Conservation (phyloP, 75 land plant genomes). For the Cupressus sempervirens region DNA sequence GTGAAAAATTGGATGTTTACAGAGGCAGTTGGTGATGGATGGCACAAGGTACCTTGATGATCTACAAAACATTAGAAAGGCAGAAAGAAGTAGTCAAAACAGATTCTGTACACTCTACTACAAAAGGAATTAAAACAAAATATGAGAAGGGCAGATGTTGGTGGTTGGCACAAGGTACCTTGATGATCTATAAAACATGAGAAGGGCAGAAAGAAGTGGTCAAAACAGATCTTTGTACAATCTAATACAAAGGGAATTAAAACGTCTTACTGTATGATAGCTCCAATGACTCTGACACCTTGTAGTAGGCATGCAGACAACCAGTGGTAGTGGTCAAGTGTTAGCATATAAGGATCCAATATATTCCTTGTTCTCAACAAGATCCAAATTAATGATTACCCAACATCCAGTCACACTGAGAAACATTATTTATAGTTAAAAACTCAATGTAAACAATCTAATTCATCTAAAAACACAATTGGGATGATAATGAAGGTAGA, state of each 20-base stretch:
- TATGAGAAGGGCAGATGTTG: too few species aligned
- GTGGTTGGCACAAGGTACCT: too few species aligned
- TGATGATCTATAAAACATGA: too few species aligned
- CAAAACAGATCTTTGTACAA: too few species aligned
- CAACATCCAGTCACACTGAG: not conserved
- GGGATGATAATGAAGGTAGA: not conserved
- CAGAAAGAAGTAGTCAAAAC: too few species aligned
- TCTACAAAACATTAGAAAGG: too few species aligned
- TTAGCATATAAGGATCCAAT: too few species aligned
- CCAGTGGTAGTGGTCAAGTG: not conserved
- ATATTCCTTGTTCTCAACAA: too few species aligned
- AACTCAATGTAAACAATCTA: not conserved
- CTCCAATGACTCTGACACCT: not conserved
- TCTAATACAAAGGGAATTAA: too few species aligned
- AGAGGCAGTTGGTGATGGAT: not conserved
- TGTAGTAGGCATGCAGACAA: not conserved
- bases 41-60: not conserved
- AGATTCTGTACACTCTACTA: too few species aligned
- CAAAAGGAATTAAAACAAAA: too few species aligned
- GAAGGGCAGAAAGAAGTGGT: too few species aligned
- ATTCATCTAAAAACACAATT: not conserved
- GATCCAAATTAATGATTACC: not conserved
- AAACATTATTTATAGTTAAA: not conserved
- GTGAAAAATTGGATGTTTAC: not conserved
- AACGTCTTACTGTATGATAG: not conserved